Conservation (phyloP, 257 asterid genomes). For the Lantana camara region DNA sequence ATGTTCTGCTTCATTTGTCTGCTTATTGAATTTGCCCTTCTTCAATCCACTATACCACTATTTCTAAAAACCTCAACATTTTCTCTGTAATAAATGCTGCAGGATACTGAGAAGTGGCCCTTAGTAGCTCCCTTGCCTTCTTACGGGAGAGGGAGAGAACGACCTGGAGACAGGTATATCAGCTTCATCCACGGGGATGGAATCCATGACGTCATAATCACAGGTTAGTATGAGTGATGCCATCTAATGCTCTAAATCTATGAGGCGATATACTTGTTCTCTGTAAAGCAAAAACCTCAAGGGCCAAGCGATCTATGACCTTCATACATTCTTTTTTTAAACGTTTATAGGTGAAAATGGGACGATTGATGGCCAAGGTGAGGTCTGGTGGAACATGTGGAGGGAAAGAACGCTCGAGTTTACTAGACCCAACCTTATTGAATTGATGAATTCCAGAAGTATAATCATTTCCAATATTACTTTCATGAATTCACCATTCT, state of each 20-base stretch:
- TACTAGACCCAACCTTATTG: constrained; percentile 61
- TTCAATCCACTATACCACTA: no score
- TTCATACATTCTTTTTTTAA: background rate
- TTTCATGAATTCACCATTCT: constrained; percentile 64
- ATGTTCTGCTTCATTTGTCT: no score
- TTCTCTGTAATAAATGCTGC: constrained; percentile 26
- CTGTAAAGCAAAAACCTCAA: background rate
- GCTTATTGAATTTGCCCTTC: no score
- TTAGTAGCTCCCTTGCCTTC: constrained; percentile 71
- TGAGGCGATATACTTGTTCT: constrained; percentile 3
- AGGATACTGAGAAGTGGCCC: constrained; percentile 65
- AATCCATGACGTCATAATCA: constrained; percentile 60
- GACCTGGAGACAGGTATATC: constrained; percentile 64
- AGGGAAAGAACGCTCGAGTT: constrained; percentile 56
- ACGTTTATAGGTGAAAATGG: constrained; percentile 67
- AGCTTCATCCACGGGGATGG: constrained; percentile 66
- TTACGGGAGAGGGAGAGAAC: constrained; percentile 73
- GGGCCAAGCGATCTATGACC: no score
- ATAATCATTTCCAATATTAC: constrained; percentile 55
- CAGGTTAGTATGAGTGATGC: constrained; percentile 41
- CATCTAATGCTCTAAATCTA: constrained; percentile 14
- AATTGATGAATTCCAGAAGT: constrained; percentile 54
- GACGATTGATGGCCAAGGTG: constrained; percentile 79
- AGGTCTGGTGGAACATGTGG: constrained; percentile 77
- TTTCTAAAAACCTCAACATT: background rate